Evolutionary conservation across 1,139 yeast species (phyloP).

Genomic region (Candida sanyaensis): DNA sequence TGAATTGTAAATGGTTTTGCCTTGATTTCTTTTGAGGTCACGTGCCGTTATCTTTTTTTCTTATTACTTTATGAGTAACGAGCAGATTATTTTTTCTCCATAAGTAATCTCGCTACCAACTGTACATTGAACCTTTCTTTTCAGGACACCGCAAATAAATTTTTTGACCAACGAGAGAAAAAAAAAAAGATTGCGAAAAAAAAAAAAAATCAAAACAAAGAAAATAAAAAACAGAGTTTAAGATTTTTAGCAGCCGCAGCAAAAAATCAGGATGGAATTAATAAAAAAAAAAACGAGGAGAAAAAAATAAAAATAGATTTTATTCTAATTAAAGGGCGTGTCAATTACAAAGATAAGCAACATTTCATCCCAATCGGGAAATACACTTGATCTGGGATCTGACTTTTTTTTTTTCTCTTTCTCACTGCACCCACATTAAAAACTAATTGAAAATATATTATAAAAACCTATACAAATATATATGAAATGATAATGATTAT

Average conservation of each 20-base stretch:
- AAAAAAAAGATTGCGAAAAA: slow-evolving; percentile 7
- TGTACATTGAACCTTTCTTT: slow-evolving; percentile 1
- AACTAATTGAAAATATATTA: not conserved
- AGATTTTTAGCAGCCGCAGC: slow-evolving; percentile 6
- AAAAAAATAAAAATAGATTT: not conserved
- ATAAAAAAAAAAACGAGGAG: not conserved
- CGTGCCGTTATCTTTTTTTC: not conserved
- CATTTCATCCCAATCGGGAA: slow-evolving; percentile 2
- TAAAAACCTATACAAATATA: not conserved
- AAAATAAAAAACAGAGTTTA: not conserved
- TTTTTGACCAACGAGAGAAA: not conserved
- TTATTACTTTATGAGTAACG: too few relatives aligned
- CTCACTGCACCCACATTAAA: not conserved
- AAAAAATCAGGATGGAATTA: not conserved
- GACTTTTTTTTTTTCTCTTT: not conserved
- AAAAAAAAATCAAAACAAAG: not conserved
- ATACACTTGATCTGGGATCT: slow-evolving; percentile 1
- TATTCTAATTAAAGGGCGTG: not conserved
- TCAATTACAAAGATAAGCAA: not conserved
- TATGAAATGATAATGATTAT: not conserved
- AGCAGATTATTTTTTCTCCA: too few relatives aligned
- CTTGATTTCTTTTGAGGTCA: not conserved
- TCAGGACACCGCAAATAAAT: slow-evolving; percentile 1
- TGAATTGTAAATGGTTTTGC: not conserved
- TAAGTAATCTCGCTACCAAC: not conserved